Evolutionary conservation across 1,139 yeast genomes (phyloP), one percentile per base, ranked within the genome.

Genomic region (Taphrina betulina): DNA sequence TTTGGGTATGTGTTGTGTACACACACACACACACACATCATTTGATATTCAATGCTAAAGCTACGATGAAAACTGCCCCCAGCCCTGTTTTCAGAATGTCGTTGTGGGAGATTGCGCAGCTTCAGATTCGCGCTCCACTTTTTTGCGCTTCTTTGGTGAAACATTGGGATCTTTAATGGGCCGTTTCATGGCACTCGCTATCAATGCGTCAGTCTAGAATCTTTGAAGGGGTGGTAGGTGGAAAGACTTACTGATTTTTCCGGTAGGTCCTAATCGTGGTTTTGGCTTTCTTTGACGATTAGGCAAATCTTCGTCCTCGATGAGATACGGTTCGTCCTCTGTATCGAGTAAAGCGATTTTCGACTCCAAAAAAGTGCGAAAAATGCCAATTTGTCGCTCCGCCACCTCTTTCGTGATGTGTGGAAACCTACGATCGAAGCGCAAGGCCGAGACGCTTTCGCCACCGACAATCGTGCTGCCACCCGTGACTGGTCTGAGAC

Each of bases 221-320:
- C 14, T 16, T 38, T 20, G 1, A 24, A 19, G 10, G 5, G 16
- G 10, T 3, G 31, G 34, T 10, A 3, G 28, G 33, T 2, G 20
- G 23, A 10, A 23, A n/a, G 17, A 24, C 54, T 38, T 50, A 50
- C 54, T 52, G 35, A 92, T 86, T 68, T 87, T 90, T 44, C 97
- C 98, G 8, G 90, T 88, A 0, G 97, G 96, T 1, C 97, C 96
- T 46, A 92, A 74, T 65, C 92, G 83, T 1, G 96, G 87, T 61
- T 94, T 78, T n/a, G 79, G 77, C 61, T 83, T 82, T 23, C 60
- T 74, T 68, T 85, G 92, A 63, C 85, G 85, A 61, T 85, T 81
- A 0, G 95, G 89, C 63, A 87, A 74, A 58, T 83, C 88, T 36
- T 85, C 95, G 64, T 87, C 95, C 66, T 87, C 95, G 31, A 83